Evolutionary conservation across 805 yeast genomes (phyloP).

Genomic region (Starmera amethionina): DNA sequence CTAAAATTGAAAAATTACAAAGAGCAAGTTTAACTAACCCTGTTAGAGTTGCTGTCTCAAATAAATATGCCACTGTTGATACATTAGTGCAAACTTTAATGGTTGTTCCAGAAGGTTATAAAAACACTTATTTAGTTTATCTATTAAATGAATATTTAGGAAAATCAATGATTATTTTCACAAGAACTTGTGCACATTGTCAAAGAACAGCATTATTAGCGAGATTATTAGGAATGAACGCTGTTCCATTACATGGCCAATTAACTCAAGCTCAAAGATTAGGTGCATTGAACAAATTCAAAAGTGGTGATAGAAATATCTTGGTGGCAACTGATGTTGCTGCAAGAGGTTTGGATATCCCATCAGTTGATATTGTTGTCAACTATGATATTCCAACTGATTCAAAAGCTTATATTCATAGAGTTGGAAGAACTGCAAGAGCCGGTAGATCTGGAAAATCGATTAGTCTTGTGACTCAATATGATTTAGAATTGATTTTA

Average conservation of each 20-base stretch:
- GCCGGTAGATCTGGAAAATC: conserved; percentile 89
- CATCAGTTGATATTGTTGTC: conserved; percentile 66
- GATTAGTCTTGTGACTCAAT: conserved; percentile 83
- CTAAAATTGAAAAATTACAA: conserved; percentile 88
- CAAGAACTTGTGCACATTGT: conserved; percentile 92
- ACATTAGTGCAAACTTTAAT: conserved; percentile 83
- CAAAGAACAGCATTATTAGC: conserved; percentile 81
- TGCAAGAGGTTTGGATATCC: conserved; percentile 84
- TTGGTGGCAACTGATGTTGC: conserved; percentile 81
- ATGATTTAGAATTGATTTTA: conserved; percentile 80
- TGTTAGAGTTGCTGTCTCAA: conserved; percentile 82
- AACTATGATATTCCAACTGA: conserved; percentile 79
- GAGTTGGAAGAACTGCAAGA: conserved; percentile 95
- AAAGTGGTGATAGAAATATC: conserved; percentile 58
- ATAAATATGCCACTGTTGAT: conserved; percentile 86
- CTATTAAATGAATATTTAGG: conserved; percentile 76
- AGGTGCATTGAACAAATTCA: conserved; percentile 73
- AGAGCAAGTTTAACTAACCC: conserved; percentile 87
- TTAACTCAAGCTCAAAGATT: conserved; percentile 75
- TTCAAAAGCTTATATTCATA: conserved; percentile 73
- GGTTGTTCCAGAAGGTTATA: conserved; percentile 87
- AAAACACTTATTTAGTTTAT: conserved; percentile 79
- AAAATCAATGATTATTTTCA: conserved; percentile 80
- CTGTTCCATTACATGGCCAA: conserved; percentile 93
- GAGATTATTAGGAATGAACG: conserved; percentile 73